Evolutionary conservation across 2,329 filamentous ascomycete species (phyloP).

Genomic region (Acarospora socialis): DNA sequence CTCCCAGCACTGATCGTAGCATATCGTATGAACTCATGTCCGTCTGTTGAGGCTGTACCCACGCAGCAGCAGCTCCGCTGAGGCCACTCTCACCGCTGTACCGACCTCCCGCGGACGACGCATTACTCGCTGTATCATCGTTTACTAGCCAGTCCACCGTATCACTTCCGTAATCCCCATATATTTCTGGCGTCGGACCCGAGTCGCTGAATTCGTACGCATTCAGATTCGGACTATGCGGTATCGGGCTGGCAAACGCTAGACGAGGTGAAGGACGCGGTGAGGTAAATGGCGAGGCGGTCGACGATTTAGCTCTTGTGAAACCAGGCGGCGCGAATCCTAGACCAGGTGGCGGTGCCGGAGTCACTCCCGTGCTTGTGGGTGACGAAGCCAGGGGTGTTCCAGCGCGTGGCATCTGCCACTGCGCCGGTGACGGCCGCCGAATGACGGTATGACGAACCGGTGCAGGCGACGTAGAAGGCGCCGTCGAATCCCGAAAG

Average conservation of each 20-base stretch:
- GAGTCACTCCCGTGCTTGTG: conserved; percentile 58
- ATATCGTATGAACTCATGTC: conserved; percentile 99
- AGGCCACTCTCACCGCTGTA: conserved; percentile 53
- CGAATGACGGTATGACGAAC: conserved; percentile 82
- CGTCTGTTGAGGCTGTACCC: conserved; percentile 49
- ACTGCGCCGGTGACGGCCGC: conserved; percentile 80
- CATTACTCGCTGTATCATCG: conserved; percentile 69
- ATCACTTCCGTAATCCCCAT: conserved; percentile 82
- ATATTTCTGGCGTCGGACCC: conserved; percentile 67
- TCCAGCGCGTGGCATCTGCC: conserved; percentile 60
- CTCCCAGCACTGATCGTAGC: conserved; percentile 83
- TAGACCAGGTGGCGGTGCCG: conserved; percentile 73
- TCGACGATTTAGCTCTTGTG: conserved; percentile 58
- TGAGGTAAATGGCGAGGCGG: conserved; percentile 82
- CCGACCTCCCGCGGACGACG: conserved; percentile 49
- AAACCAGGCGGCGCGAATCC: conserved; percentile 58
- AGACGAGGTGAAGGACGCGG: conserved; percentile 85
- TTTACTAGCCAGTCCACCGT: conserved; percentile 93
- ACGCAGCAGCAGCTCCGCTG: conserved; percentile 72
- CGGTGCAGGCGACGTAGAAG: conserved; percentile 57
- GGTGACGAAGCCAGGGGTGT: conserved; percentile 77
- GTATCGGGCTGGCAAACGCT: conserved; percentile 82
- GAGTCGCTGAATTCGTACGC: conserved; percentile 89
- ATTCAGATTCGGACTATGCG: conserved; percentile 85
- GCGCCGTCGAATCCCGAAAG: conserved; percentile 7